phyloP scores from a whole-genome alignment of 176 grass and related monocot species.

The Ampelocalamus luodianensis region DNA sequence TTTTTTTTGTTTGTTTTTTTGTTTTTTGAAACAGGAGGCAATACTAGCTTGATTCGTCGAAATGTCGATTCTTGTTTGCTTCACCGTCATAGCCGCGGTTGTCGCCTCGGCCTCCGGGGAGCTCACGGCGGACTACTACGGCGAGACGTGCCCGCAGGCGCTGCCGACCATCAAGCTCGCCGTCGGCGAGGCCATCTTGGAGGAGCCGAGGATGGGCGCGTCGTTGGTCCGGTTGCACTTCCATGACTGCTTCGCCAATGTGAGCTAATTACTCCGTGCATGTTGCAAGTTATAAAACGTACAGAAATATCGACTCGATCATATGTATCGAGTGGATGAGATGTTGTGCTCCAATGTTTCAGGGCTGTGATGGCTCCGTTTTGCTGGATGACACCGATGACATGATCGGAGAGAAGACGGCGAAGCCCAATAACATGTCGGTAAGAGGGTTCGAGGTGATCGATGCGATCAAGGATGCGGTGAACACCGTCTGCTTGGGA shows the following conservation, averaged over 20 bases:
- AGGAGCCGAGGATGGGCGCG: slow-evolving; percentile 68
- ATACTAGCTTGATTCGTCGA: not conserved
- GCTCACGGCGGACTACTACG: slow-evolving; percentile 63
- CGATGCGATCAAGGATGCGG: slow-evolving; percentile 60
- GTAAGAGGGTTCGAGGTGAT: slow-evolving; percentile 69
- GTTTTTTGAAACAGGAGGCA: too few relatives aligned
- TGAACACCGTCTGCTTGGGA: slow-evolving; percentile 64
- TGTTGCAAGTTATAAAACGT: not conserved
- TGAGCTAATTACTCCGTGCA: slow-evolving; percentile 3
- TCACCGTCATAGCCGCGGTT: not conserved
- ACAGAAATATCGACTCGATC: not conserved
- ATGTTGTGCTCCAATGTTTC: slow-evolving; percentile 2
- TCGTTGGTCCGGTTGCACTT: slow-evolving; percentile 81
- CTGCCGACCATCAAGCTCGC: slow-evolving; percentile 60
- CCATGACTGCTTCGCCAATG: slow-evolving; percentile 88
- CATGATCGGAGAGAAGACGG: slow-evolving; percentile 76
- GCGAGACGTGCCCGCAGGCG: slow-evolving; percentile 64
- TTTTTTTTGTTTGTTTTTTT: too few relatives aligned
- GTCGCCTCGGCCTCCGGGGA: slow-evolving; percentile 18
- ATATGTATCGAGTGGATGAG: not conserved
- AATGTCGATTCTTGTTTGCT: slow-evolving; percentile 7
- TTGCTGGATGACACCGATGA: slow-evolving; percentile 68
- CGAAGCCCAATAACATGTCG: slow-evolving; percentile 71
- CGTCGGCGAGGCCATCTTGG: slow-evolving; percentile 58
- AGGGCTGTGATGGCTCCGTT: slow-evolving; percentile 83